Conservation (phyloP, 2,329 filamentous ascomycete species). For the Cytospora piceicola region DNA sequence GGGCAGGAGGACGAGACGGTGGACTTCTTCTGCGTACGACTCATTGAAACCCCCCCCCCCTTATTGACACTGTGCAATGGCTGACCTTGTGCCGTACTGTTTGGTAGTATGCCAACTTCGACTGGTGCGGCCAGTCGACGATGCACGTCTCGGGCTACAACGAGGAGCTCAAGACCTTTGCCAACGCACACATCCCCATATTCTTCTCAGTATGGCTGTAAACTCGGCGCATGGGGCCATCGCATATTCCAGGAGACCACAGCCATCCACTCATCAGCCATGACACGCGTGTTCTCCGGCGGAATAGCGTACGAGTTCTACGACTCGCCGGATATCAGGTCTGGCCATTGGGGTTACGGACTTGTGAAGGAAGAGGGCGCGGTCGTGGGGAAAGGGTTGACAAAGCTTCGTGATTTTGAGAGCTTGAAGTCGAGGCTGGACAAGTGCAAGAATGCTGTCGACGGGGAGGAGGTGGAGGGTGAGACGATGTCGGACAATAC, state of each 20-base stretch:
- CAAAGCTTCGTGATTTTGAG: slow-evolving; percentile 23
- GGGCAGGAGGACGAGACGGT: slow-evolving; percentile 28
- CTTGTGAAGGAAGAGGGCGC: slow-evolving; percentile 43
- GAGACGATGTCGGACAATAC: not conserved
- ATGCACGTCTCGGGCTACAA: slow-evolving; percentile 55
- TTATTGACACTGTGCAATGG: not conserved
- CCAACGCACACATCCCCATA: slow-evolving; percentile 56
- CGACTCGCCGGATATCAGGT: slow-evolving; percentile 48
- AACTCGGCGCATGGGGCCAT: slow-evolving; percentile 46
- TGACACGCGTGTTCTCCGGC: slow-evolving; percentile 59
- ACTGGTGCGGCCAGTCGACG: slow-evolving; percentile 58
- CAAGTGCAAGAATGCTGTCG: not conserved
- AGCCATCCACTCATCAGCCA: slow-evolving; percentile 58
- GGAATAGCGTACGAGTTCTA: slow-evolving; percentile 66
- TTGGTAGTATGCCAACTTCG: slow-evolving; percentile 55
- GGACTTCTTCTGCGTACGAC: slow-evolving; percentile 30
- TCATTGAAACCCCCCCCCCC: no score
- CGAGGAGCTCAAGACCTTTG: slow-evolving; percentile 51
- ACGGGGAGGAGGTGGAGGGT: not conserved
- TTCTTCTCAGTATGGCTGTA: slow-evolving; percentile 69
- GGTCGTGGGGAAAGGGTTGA: slow-evolving; percentile 16
- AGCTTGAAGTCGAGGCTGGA: slow-evolving; percentile 24
- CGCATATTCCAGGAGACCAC: slow-evolving; percentile 62
- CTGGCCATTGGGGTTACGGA: slow-evolving; percentile 39
- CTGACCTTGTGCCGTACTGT: not conserved